Conservation (phyloP, 352 stramenopile species). For the Phytophthora pisi region DNA sequence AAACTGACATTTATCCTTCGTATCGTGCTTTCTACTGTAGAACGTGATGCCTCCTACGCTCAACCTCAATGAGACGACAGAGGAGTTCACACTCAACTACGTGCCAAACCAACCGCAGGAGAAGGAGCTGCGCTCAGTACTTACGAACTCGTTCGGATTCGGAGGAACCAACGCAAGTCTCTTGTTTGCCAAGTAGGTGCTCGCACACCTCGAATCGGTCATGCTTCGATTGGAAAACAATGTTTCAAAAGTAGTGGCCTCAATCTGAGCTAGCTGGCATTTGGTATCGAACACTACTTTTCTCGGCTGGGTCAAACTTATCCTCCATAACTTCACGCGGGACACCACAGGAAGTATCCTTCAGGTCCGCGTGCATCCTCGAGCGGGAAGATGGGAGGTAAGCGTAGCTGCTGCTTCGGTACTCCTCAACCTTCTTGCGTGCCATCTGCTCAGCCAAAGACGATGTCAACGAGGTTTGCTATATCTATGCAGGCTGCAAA, state of each 20-base stretch:
- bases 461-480: slow-evolving; percentile 1
- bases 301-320: slow-evolving; percentile 32
- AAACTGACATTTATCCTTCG: slow-evolving; percentile 5
- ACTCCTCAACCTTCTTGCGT: slow-evolving; percentile 68
- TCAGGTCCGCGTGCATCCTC: slow-evolving; percentile 24
- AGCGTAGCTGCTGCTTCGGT: slow-evolving; percentile 46
- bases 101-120: slow-evolving; percentile 72
- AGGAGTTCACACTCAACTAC: slow-evolving; percentile 89
- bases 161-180: slow-evolving; percentile 95
- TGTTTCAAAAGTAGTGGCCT: background rate
- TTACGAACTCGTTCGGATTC: slow-evolving; percentile 98
- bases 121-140: slow-evolving; percentile 74
- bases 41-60: slow-evolving; percentile 93
- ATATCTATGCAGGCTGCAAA: background rate
- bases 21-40: slow-evolving; percentile 29
- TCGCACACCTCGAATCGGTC: background rate
- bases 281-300: slow-evolving; percentile 36
- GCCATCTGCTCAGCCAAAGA: slow-evolving; percentile 31
- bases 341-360: background rate
- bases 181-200: slow-evolving; percentile 71
- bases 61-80: slow-evolving; percentile 88
- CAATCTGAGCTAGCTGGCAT: slow-evolving; percentile 34
- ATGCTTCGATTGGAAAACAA: background rate
- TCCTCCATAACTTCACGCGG: slow-evolving; percentile 9
- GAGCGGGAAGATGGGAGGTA: slow-evolving; percentile 29